Evolutionary conservation across 139 green algal genomes (phyloP), one percentile per base, ranked within the genome.

Genomic region (Nannochloris sp.): DNA sequence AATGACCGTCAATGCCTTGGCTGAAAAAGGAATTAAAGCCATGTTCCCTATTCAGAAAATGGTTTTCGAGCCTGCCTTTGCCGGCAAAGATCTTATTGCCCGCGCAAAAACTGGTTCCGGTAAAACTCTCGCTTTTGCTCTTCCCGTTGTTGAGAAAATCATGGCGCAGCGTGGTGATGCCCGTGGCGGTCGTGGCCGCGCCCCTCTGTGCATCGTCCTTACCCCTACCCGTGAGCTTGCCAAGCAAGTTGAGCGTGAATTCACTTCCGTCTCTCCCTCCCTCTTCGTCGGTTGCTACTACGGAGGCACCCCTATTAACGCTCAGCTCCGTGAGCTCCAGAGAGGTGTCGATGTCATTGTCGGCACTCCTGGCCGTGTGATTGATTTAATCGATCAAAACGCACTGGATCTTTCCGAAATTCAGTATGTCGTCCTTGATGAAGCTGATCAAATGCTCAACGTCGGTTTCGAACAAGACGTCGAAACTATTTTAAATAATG

Each of bases 401-500:
- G 42, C 39, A 2, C 84, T 99, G 7, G 65, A 85, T 56, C 81
- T 97, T 10, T 65, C 74, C 35, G 32, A 66, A 70, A 71, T 97
- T 4, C 73, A 83, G 6, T 96, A 85, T 75, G 83, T 89, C 2
- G 82, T 99, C 31, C 83, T 99, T 65, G 95, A 99, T 60, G 95
- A 99, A 81, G 93, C 95, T 4, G 95, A 99, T 73, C 81, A 91
- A 65, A 99, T 99, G 95, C 82, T 99, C 12, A 83, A 88, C 61
- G 89, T 98, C 56, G 95, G 95, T 47, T 99, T 99, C 68, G 85
- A 95, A 68, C 82, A 99, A 74, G 95, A 99, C 72, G 93, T 99
- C 70, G 95, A 99, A 84, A 73, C 72, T 39, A 96, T 99, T 64
- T 73, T 97, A 68, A 48, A 75, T 15, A 71, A 74, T 55, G 80